Evolutionary conservation across 768 basidiomycete species (phyloP).

Genomic region (Calocera cornea): DNA sequence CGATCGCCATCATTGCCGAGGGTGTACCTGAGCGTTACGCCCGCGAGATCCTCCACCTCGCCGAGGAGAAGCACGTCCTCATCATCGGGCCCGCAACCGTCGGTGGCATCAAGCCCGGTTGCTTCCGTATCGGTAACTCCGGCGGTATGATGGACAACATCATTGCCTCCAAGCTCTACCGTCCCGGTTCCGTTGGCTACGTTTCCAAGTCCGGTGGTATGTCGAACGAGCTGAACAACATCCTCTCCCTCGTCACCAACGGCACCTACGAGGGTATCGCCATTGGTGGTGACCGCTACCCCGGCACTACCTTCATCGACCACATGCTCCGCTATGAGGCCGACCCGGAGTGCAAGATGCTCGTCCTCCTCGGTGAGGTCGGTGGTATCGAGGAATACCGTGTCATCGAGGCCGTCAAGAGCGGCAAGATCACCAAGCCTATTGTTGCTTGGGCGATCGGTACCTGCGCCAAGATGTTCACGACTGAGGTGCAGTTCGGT

Average conservation of each 20-base stretch:
- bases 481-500: constrained; percentile 98
- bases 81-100: constrained; percentile 97
- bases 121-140: constrained; percentile 98
- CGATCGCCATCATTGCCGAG: constrained; percentile 90
- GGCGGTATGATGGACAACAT: constrained; percentile 99
- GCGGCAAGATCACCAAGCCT: constrained; percentile 88
- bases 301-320: constrained; percentile 97
- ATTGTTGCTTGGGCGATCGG: constrained; percentile 99
- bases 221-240: constrained; percentile 99
- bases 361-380: constrained; percentile 95
- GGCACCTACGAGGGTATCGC: constrained; percentile 99
- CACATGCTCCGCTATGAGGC: constrained; percentile 94
- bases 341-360: constrained; percentile 97
- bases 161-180: constrained; percentile 96
- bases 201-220: constrained; percentile 99
- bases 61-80: constrained; percentile 70
- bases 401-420: constrained; percentile 94
- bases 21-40: constrained; percentile 98
- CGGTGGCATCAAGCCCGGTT: constrained; percentile 98
- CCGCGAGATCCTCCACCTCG: constrained; percentile 84
- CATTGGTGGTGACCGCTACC: constrained; percentile 98
- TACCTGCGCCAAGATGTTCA: constrained; percentile 99
- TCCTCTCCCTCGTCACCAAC: constrained; percentile 87
- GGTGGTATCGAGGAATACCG: constrained; percentile 99
- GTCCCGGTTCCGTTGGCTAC: constrained; percentile 92